Percentiles rank a stretch among this genome's conserved stretches.
phyloP scores from a whole-genome alignment of 768 basidiomycete genomes.

The Auricularia sp. region DNA sequence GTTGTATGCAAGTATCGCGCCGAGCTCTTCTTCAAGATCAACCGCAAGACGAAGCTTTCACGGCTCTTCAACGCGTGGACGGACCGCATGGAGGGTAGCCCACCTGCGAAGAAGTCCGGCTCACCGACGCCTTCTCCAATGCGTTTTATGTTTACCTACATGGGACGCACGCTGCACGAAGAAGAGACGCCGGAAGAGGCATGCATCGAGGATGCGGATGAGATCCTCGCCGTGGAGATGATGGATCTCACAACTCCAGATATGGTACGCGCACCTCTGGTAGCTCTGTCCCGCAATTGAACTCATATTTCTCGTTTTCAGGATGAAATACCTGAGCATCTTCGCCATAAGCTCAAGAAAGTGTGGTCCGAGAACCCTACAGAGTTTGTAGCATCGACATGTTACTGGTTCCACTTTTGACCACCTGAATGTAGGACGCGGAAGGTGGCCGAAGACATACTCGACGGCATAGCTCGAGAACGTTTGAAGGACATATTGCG shows the following conservation, averaged over 20 bases:
- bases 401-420: constrained; percentile 1
- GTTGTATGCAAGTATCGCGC: constrained; percentile 83
- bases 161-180: constrained; percentile 66
- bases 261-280: constrained; percentile 15
- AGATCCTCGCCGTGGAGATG: constrained; percentile 80
- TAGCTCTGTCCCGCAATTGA: not conserved
- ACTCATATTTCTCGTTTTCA: constrained; percentile 16
- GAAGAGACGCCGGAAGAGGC: constrained; percentile 81
- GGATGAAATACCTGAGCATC: constrained; percentile 58
- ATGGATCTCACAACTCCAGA: constrained; percentile 75
- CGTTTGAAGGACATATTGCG: constrained; percentile 78
- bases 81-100: constrained; percentile 60
- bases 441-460: constrained; percentile 70
- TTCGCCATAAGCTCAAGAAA: constrained; percentile 64
- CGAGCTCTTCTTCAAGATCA: constrained; percentile 87
- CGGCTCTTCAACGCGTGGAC: constrained; percentile 83
- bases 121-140: constrained; percentile 20
- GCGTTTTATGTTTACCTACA: constrained; percentile 80
- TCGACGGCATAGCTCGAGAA: constrained; percentile 79
- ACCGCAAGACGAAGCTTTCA: constrained; percentile 78
- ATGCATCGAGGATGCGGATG: constrained; percentile 81
- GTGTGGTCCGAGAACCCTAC: constrained; percentile 66
- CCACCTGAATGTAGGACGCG: constrained; percentile 40
- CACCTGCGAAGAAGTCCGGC: not conserved
- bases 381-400: constrained; percentile 40